Evolutionary conservation across 768 basidiomycete genomes (phyloP), one percentile per base, ranked within the genome.

Genomic region (Tulasnella sp.): DNA sequence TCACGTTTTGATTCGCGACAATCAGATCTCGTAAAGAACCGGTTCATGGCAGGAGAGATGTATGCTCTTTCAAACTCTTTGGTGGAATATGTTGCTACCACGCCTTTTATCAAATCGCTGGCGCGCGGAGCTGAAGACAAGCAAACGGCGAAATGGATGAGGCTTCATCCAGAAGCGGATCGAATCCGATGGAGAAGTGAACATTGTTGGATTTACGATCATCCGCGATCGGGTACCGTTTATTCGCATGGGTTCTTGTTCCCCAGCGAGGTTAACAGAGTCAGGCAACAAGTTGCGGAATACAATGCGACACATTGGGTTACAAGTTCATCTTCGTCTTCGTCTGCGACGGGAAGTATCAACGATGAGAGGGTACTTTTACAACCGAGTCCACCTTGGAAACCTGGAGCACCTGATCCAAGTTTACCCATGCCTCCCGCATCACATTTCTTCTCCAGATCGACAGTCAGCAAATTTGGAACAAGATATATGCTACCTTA

Each of bases 201-300:
- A 62, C 77, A 82, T 24, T 98, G 93, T 66, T 93, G 89, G 87
- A 88, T 99, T 57, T 96, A 99, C 65, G 92, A 99, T 62, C 93
- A 96, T 66, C 93, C 93, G 1, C 81, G 89, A 43, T 79, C 86
- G 13, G 83, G 86, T 42, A 95, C 92, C 16, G 91, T 93, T 79
- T 93, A 96, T 62, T 79, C 89, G 5, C 93, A 95, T 65, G 93
- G 93, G 0, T 98, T 87, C 70, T 65, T 96, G 29, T 98, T 89
- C 71, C 93, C 93, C 2, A 87, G 88, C 8, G 83, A 90, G 62
- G 83, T 77, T 28, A 72, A 73, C 33, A 76, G 86, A 25, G 73
- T 91, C 66, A 70, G 22, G 69, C 55, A 70, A 66, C 35, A 74
- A 83, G 60, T 61, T 70, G 22, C 37, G 27, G 32, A 29, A 19